These are phyloP conservation scores for Epichloe amarillans DNA, from an alignment of 2,329 filamentous ascomycete species.

Conservation along the genomic window DNA sequence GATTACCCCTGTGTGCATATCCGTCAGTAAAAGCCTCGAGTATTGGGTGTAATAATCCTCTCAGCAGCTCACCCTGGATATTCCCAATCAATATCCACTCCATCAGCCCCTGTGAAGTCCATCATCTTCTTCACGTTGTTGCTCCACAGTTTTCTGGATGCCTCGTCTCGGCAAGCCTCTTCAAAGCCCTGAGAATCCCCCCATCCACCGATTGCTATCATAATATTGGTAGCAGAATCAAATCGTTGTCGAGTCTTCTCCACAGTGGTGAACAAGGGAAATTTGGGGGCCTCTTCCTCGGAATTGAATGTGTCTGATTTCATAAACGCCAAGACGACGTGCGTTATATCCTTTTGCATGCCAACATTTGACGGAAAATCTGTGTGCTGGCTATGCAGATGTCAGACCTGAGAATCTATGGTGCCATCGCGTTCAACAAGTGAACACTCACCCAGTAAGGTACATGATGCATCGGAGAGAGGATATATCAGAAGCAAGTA, in stretches of 20 bases:
- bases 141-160: conserved; percentile 44
- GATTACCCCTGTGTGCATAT: conserved; percentile 41
- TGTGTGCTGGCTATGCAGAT: conserved; percentile 31
- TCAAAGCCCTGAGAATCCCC: conserved; percentile 54
- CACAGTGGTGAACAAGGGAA: conserved; percentile 41
- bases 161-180: conserved; percentile 36
- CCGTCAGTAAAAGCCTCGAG: not conserved
- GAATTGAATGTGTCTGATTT: conserved; percentile 37
- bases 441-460: conserved; percentile 31
- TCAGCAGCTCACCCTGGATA: conserved; percentile 32
- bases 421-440: not conserved
- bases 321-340: conserved; percentile 47
- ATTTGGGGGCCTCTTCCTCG: conserved; percentile 20
- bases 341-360: conserved; percentile 33
- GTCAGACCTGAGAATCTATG: not conserved
- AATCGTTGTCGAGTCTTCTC: conserved; percentile 34
- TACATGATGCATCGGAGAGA: conserved; percentile 31
- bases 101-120: conserved; percentile 48
- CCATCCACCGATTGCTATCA: conserved; percentile 66
- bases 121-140: conserved; percentile 52
- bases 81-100: conserved; percentile 53
- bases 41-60: too few species aligned
- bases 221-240: conserved; percentile 41
- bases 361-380: conserved; percentile 23
- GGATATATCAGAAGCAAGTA: conserved; percentile 5